Conservation (phyloP, 2,329 filamentous ascomycete species). For the Penicillium glabrum region DNA sequence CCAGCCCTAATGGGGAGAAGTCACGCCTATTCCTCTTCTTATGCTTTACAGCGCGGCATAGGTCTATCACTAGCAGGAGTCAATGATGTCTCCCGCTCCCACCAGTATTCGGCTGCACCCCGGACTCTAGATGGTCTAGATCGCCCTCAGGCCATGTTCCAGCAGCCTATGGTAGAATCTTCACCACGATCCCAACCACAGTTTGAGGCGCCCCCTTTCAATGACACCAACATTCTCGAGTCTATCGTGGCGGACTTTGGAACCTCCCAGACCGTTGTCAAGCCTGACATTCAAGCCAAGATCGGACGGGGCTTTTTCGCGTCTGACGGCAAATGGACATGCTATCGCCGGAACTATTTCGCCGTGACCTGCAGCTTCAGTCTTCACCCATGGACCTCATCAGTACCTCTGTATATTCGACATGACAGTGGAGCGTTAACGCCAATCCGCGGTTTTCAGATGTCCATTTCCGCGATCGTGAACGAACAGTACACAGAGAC, state of each 20-base stretch:
- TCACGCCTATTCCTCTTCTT: conserved; percentile 36
- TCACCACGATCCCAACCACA: conserved; percentile 18
- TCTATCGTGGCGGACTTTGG: conserved; percentile 33
- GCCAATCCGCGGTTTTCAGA: conserved; percentile 72
- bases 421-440: conserved; percentile 47
- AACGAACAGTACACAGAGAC: conserved; percentile 72
- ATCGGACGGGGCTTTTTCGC: conserved; percentile 90
- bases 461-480: conserved; percentile 81
- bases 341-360: conserved; percentile 90
- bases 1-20: conserved; percentile 40
- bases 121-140: conserved; percentile 35
- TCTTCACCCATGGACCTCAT: conserved; percentile 61
- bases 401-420: conserved; percentile 59
- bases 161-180: conserved; percentile 30
- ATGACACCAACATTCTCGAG: conserved; percentile 39
- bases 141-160: conserved; percentile 32
- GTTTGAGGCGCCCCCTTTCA: conserved; percentile 43
- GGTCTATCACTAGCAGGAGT: conserved; percentile 32
- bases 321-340: conserved; percentile 82
- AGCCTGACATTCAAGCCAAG: conserved; percentile 72
- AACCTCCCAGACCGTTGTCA: conserved; percentile 50
- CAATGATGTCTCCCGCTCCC: conserved; percentile 33
- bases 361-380: conserved; percentile 78
- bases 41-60: conserved; percentile 33
- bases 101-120: conserved; percentile 35